Conservation (phyloP, 768 basidiomycete species). For the Termitomyces sp. region DNA sequence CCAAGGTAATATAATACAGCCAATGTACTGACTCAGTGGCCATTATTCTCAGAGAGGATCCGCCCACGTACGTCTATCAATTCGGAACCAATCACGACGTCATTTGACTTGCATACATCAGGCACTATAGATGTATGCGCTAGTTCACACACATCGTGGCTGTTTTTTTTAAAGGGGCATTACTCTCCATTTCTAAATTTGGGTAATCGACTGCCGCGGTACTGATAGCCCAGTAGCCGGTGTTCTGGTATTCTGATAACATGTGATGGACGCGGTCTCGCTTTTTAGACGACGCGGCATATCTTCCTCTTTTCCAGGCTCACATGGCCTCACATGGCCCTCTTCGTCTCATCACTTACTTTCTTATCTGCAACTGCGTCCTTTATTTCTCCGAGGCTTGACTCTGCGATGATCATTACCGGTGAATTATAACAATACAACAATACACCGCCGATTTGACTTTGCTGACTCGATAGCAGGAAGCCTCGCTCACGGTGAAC, state of each 20-base stretch:
- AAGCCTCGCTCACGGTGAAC: neutral
- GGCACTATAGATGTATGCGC: neutral
- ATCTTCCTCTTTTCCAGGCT: neutral
- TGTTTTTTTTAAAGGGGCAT: neutral
- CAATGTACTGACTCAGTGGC: neutral
- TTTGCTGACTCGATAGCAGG: neutral
- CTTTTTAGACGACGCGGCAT: neutral
- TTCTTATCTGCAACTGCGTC: neutral
- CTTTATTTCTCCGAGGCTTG: neutral
- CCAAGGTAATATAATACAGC: neutral
- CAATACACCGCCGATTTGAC: neutral
- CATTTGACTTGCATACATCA: slow-evolving; percentile 1
- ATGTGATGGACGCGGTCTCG: neutral
- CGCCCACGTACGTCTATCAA: neutral
- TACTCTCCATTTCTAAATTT: neutral
- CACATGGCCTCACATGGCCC: neutral
- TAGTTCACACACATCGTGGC: neutral
- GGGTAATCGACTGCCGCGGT: neutral
- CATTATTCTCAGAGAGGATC: neutral
- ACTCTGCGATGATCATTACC: neutral
- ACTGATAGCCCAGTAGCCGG: neutral
- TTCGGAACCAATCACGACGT: neutral
- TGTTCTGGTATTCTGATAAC: neutral
- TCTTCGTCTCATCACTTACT: neutral
- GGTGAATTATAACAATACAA: neutral